phyloP scores from a whole-genome alignment of 1,284 basidiomycete genomes.

The Sporisorium iseilematis-ciliati region DNA sequence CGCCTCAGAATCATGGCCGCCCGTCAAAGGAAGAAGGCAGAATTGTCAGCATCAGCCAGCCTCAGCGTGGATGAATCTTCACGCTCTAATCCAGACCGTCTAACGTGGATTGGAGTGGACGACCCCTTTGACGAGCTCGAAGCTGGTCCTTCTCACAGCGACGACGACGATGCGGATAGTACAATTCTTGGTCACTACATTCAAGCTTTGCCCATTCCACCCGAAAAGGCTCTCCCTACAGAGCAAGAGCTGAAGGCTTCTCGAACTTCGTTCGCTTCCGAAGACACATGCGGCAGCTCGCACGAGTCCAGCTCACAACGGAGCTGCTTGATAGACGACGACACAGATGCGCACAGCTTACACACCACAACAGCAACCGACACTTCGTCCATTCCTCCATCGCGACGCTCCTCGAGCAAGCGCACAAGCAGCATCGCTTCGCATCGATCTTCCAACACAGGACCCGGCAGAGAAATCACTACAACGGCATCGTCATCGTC shows the following conservation, averaged over 20 bases:
- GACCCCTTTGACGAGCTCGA: neutral
- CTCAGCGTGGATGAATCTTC: neutral
- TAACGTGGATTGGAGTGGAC: conserved; percentile 33
- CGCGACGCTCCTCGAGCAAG: conserved; percentile 6
- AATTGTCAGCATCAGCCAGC: conserved; percentile 2
- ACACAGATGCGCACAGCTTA: conserved; percentile 23
- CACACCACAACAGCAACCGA: conserved; percentile 22
- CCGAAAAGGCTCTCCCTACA: neutral
- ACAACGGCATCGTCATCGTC: neutral
- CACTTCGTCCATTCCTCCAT: conserved; percentile 14
- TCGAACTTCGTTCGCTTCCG: conserved; percentile 16
- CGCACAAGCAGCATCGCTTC: conserved; percentile 11
- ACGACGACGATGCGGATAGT: conserved; percentile 38
- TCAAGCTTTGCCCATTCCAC: conserved; percentile 21
- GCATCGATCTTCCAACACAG: neutral
- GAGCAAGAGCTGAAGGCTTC: neutral
- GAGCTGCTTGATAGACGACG: conserved; percentile 20
- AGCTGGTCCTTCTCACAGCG: conserved; percentile 1
- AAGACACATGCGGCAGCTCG: conserved; percentile 20
- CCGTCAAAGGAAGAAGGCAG: conserved; percentile 23
- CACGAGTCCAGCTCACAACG: conserved; percentile 17
- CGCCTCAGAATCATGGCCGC: conserved; percentile 13
- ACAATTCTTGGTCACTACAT: conserved; percentile 34
- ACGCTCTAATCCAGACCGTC: conserved; percentile 8
- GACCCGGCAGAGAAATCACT: neutral